Evolutionary conservation across 306 rosid species (phyloP).

Genomic region (Hippophae gyantsensis): DNA sequence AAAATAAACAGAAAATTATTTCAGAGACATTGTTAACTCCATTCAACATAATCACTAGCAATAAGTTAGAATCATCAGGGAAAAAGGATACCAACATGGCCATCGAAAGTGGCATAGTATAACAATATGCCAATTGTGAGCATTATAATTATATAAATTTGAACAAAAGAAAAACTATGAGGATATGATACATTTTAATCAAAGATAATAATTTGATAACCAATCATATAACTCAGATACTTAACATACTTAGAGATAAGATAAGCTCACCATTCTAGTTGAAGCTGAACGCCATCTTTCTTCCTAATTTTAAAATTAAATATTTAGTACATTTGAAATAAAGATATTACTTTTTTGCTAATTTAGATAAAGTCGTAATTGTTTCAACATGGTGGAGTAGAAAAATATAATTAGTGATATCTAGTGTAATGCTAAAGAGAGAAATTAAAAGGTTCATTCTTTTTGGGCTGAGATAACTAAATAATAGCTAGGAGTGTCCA

Average conservation of each 20-base stretch:
- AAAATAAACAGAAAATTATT: neutral
- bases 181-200: neutral
- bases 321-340: constrained; percentile 19
- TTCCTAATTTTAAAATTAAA: constrained; percentile 41
- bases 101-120: too few species aligned
- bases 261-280: constrained; percentile 79
- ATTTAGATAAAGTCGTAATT: too few species aligned
- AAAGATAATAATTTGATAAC: neutral
- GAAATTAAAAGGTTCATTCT: too few species aligned
- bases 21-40: neutral
- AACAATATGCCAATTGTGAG: too few species aligned
- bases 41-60: neutral
- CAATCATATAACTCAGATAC: constrained; percentile 9
- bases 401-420: too few species aligned
- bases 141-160: too few species aligned
- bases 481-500: too few species aligned
- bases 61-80: neutral
- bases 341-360: neutral
- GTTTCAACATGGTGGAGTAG: too few species aligned
- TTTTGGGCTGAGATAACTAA: too few species aligned
- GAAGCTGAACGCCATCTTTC: constrained; percentile 84
- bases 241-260: constrained; percentile 13
- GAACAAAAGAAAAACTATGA: neutral
- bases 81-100: neutral
- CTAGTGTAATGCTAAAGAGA: too few species aligned